These are phyloP conservation scores for Hypoxylon crocopeplum DNA, from an alignment of 495 filamentous ascomycete genomes.

Conservation along the genomic window DNA sequence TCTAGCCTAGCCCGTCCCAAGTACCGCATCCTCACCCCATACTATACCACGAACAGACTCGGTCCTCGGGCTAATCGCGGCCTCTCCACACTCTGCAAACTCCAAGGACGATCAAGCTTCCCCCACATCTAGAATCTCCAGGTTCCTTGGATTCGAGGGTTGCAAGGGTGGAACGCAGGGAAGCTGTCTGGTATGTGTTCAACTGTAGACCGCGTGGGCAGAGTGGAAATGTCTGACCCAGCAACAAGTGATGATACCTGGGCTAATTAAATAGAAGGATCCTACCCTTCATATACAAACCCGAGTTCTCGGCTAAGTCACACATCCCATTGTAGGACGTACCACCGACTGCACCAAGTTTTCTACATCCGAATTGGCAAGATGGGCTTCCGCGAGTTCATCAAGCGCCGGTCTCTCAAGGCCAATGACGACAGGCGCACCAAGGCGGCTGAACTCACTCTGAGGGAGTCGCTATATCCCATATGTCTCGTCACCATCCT, in stretches of 20 bases:
- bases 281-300: conserved; percentile 1
- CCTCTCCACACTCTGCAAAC: conserved; percentile 35
- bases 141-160: too few relatives aligned
- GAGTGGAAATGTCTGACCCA: too few relatives aligned
- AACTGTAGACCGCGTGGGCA: too few relatives aligned
- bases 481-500: conserved; percentile 69
- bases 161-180: too few relatives aligned
- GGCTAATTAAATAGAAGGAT: conserved; percentile 16
- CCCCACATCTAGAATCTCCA: too few relatives aligned
- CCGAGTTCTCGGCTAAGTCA: conserved; percentile 14
- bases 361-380: conserved; percentile 9
- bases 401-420: conserved; percentile 46
- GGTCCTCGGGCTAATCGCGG: conserved; percentile 38
- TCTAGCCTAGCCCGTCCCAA: conserved; percentile 1
- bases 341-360: conserved; percentile 6
- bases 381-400: conserved; percentile 44
- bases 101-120: conserved; percentile 16
- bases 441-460: conserved; percentile 62
- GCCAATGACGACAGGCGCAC: conserved; percentile 58
- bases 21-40: not conserved
- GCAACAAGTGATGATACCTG: not conserved
- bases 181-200: too few relatives aligned
- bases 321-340: not conserved
- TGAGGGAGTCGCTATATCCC: conserved; percentile 62
- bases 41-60: conserved; percentile 28